phyloP scores from a whole-genome alignment of 345 rosid genomes.

The Rubroshorea leprosula region DNA sequence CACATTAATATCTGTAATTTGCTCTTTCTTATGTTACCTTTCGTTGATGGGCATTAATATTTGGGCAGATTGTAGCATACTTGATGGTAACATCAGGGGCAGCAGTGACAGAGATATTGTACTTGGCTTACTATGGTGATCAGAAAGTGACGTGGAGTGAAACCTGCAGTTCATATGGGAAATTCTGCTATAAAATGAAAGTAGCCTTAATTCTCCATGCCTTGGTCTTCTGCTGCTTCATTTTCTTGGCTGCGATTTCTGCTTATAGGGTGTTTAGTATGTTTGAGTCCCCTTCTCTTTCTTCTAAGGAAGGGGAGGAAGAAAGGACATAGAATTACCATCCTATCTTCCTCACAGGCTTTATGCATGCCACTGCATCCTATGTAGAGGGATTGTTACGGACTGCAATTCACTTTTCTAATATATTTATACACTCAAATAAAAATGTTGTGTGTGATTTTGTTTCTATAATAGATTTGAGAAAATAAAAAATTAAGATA shows the following conservation, averaged over 20 bases:
- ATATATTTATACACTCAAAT: too few relatives aligned
- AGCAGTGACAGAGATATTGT: constrained; percentile 56
- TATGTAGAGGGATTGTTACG: too few relatives aligned
- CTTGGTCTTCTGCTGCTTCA: constrained; percentile 46
- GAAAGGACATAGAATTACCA: constrained; percentile 1
- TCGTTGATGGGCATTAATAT: neutral
- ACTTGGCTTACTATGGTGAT: constrained; percentile 64
- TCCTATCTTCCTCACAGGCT: too few relatives aligned
- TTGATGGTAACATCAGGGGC: constrained; percentile 74
- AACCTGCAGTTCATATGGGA: constrained; percentile 55
- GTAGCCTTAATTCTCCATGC: constrained; percentile 59
- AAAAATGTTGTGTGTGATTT: too few relatives aligned
- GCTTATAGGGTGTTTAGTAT: constrained; percentile 66
- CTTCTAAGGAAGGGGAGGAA: constrained; percentile 26
- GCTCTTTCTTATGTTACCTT: too few relatives aligned
- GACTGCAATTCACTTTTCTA: too few relatives aligned
- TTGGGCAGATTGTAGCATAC: constrained; percentile 61
- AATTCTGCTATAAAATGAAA: constrained; percentile 53
- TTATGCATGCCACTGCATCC: too few relatives aligned
- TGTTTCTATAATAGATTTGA: too few relatives aligned
- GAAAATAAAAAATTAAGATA: too few relatives aligned
- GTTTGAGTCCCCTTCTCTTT: constrained; percentile 54
- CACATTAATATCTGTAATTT: too few relatives aligned
- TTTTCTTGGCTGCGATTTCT: constrained; percentile 60
- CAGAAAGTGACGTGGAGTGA: constrained; percentile 75